phyloP scores from a whole-genome alignment of 768 basidiomycete genomes.

The Rubroboletus satanas region DNA sequence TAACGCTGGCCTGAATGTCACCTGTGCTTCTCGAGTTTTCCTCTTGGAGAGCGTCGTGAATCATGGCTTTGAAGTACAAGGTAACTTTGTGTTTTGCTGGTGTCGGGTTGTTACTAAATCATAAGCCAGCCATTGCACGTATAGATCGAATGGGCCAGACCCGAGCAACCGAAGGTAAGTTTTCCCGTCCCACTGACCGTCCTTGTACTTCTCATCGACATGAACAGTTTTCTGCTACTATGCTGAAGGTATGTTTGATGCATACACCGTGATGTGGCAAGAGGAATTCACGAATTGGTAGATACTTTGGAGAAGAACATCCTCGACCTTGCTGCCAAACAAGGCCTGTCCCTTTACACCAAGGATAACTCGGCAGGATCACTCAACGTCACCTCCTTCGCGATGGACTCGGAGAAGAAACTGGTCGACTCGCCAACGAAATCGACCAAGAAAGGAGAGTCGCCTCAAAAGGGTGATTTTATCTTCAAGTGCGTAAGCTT shows the following conservation, averaged over 20 bases:
- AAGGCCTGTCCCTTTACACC: constrained; percentile 77
- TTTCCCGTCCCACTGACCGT: neutral
- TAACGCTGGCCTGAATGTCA: constrained; percentile 82
- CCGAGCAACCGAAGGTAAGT: constrained; percentile 64
- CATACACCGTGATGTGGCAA: neutral
- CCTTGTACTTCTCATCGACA: constrained; percentile 5
- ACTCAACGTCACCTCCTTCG: constrained; percentile 57
- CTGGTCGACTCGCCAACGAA: constrained; percentile 47
- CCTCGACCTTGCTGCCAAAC: constrained; percentile 73
- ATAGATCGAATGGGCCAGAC: constrained; percentile 86
- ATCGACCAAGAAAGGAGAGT: constrained; percentile 39
- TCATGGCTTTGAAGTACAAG: constrained; percentile 86
- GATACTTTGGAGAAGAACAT: constrained; percentile 84
- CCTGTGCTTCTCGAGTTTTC: constrained; percentile 75
- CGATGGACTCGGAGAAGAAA: constrained; percentile 47
- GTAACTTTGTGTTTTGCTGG: constrained; percentile 30
- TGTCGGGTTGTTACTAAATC: neutral
- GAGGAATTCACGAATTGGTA: constrained; percentile 14
- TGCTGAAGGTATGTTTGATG: constrained; percentile 51
- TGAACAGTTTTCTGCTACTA: constrained; percentile 72
- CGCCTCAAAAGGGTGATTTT: constrained; percentile 67
- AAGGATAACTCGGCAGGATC: constrained; percentile 66
- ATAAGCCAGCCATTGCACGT: constrained; percentile 72
- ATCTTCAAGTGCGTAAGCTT: constrained; percentile 58
- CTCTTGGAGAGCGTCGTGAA: constrained; percentile 82